phyloP scores from a whole-genome alignment of 768 basidiomycete species.

The Amanita polypyramis region DNA sequence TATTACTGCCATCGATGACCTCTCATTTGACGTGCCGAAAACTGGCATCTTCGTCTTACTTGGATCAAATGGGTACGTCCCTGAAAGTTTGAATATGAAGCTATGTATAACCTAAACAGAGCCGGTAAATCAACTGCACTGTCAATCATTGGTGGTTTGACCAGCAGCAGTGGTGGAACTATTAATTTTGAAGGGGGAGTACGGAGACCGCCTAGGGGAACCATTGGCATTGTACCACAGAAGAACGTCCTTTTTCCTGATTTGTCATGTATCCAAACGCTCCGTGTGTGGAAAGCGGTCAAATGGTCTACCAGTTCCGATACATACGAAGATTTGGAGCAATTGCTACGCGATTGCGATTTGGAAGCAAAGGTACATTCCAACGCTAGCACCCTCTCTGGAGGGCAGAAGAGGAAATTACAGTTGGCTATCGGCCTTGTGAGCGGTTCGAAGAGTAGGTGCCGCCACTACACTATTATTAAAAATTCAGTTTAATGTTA shows the following conservation, averaged over 20 bases:
- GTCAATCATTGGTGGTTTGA: constrained; percentile 54
- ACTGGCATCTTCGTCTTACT: constrained; percentile 69
- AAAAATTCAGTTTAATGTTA: constrained; percentile 5
- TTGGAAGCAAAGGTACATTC: constrained; percentile 57
- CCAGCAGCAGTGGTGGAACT: constrained; percentile 46
- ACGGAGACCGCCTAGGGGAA: constrained; percentile 46
- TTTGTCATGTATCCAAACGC: constrained; percentile 61
- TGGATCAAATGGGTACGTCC: constrained; percentile 54
- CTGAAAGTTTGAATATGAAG: not conserved
- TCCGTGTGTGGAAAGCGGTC: constrained; percentile 62
- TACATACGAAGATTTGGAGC: constrained; percentile 46
- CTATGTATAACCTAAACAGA: constrained; percentile 22
- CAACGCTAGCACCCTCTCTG: constrained; percentile 57
- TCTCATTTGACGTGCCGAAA: constrained; percentile 61
- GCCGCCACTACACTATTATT: not conserved
- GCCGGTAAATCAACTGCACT: constrained; percentile 72
- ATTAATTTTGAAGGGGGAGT: constrained; percentile 46
- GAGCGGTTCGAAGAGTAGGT: constrained; percentile 62
- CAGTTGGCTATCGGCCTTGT: constrained; percentile 76
- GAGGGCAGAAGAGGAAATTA: constrained; percentile 76
- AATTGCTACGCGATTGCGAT: constrained; percentile 64
- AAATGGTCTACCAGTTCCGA: constrained; percentile 44
- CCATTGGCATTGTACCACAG: constrained; percentile 70
- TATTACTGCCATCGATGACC: constrained; percentile 55
- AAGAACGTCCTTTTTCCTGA: constrained; percentile 79